A percentile compares a stretch with the other conserved stretches of the same genome.
Evolutionary conservation across 2,329 filamentous ascomycete genomes (phyloP).

Genomic region (Incumbomyces delicatus): DNA sequence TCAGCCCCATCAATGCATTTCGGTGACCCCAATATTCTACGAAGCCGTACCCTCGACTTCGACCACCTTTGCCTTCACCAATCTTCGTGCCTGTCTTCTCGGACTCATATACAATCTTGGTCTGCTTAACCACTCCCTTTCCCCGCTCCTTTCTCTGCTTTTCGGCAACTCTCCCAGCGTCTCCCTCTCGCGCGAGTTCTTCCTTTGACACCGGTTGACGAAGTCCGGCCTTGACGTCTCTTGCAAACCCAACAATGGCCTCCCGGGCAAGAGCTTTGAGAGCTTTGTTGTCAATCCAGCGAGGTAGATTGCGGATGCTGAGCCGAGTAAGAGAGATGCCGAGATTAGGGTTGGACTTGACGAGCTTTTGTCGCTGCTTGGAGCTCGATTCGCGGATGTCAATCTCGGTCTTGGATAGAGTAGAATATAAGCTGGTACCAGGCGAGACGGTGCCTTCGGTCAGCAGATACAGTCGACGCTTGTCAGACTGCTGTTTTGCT

Average conservation of each 20-base stretch:
- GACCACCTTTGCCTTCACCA: constrained; percentile 62
- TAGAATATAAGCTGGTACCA: constrained; percentile 67
- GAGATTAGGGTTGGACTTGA: constrained; percentile 81
- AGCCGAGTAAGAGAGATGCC: constrained; percentile 84
- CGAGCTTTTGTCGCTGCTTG: constrained; percentile 78
- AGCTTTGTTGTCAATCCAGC: constrained; percentile 71
- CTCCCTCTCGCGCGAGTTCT: constrained; percentile 69
- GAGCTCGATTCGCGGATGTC: constrained; percentile 80
- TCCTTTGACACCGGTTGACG: constrained; percentile 79
- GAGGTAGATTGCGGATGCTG: constrained; percentile 82
- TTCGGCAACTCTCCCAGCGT: constrained; percentile 73
- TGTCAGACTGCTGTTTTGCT: constrained; percentile 64
- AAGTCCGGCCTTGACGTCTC: constrained; percentile 69
- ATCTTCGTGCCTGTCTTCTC: constrained; percentile 70
- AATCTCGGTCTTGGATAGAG: constrained; percentile 68
- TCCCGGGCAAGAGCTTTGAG: constrained; percentile 84
- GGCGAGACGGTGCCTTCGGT: constrained; percentile 72
- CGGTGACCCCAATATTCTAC: constrained; percentile 93
- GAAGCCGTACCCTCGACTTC: constrained; percentile 90
- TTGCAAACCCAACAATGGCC: constrained; percentile 89
- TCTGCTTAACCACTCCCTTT: constrained; percentile 80
- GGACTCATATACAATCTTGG: constrained; percentile 90
- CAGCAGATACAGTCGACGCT: constrained; percentile 78
- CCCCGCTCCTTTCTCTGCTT: constrained; percentile 68
- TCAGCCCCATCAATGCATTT: constrained; percentile 85